Conservation (phyloP, 2,329 filamentous ascomycete species). For the Colletotrichum tropicicola region DNA sequence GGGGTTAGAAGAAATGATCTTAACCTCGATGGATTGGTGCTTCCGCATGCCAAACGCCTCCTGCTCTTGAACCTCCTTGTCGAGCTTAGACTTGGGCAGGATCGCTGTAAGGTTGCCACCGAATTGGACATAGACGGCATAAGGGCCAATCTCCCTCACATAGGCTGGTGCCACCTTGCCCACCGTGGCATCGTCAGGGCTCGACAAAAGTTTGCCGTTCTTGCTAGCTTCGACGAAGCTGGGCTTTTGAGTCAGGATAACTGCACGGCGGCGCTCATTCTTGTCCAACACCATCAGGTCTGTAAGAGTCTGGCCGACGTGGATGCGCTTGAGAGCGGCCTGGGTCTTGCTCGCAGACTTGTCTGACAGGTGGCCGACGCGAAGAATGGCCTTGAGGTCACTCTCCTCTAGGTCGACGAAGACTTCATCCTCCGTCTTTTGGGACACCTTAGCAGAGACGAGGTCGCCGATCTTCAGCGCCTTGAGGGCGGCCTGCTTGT, state of each 20-base stretch:
- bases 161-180: slow-evolving; percentile 79
- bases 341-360: slow-evolving; percentile 82
- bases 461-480: slow-evolving; percentile 77
- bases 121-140: slow-evolving; percentile 90
- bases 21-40: slow-evolving; percentile 78
- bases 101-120: slow-evolving; percentile 79
- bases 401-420: slow-evolving; percentile 79
- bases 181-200: slow-evolving; percentile 75
- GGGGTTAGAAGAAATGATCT: slow-evolving; percentile 76
- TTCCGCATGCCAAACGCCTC: slow-evolving; percentile 82
- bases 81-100: slow-evolving; percentile 80
- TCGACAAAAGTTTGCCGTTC: slow-evolving; percentile 74
- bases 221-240: slow-evolving; percentile 81
- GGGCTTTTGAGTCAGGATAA: slow-evolving; percentile 84
- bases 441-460: slow-evolving; percentile 81
- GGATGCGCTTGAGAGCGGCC: slow-evolving; percentile 80
- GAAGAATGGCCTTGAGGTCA: slow-evolving; percentile 80
- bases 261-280: slow-evolving; percentile 77
- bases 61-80: slow-evolving; percentile 72
- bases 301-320: slow-evolving; percentile 83
- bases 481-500: slow-evolving; percentile 81
- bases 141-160: slow-evolving; percentile 83
- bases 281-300: slow-evolving; percentile 91
- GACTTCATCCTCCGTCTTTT: slow-evolving; percentile 80
- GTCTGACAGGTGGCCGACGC: slow-evolving; percentile 83